phyloP scores from a whole-genome alignment of 345 rosid genomes.

The Psidium friedrichsthalianum region DNA sequence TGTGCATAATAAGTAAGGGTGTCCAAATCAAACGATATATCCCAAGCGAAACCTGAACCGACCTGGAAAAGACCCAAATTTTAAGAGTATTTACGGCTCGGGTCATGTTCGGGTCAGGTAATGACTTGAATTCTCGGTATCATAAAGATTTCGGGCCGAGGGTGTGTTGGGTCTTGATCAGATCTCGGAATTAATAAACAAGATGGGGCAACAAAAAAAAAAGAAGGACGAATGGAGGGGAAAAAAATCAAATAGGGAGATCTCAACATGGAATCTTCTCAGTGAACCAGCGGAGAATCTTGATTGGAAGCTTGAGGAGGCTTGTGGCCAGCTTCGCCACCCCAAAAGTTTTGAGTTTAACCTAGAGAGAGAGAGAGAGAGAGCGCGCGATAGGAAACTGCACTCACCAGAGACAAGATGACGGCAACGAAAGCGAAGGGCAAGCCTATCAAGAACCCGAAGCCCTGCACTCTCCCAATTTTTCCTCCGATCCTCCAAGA shows the following conservation, averaged over 20 bases:
- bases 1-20: too few relatives aligned
- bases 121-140: too few relatives aligned
- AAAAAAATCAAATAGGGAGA: background rate
- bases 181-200: background rate
- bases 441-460: constrained; percentile 25
- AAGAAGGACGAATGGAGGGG: background rate
- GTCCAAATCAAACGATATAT: too few relatives aligned
- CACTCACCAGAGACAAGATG: constrained; percentile 23
- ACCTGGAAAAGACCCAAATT: too few relatives aligned
- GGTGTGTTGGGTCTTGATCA: too few relatives aligned
- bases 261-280: constrained; percentile 5
- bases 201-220: background rate
- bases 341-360: background rate
- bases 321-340: constrained; percentile 7
- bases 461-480: constrained; percentile 26
- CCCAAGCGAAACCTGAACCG: too few relatives aligned
- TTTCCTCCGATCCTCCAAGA: background rate
- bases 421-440: constrained; percentile 27
- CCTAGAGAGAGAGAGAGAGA: too few relatives aligned
- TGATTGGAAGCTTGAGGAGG: constrained; percentile 6
- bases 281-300: constrained; percentile 6
- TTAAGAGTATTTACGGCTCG: too few relatives aligned
- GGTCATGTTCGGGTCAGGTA: too few relatives aligned
- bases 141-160: too few relatives aligned
- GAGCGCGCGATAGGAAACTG: background rate